Base-by-base conservation (phyloP, 495 filamentous ascomycete species). In the Talaromyces thailandensis region DNA sequence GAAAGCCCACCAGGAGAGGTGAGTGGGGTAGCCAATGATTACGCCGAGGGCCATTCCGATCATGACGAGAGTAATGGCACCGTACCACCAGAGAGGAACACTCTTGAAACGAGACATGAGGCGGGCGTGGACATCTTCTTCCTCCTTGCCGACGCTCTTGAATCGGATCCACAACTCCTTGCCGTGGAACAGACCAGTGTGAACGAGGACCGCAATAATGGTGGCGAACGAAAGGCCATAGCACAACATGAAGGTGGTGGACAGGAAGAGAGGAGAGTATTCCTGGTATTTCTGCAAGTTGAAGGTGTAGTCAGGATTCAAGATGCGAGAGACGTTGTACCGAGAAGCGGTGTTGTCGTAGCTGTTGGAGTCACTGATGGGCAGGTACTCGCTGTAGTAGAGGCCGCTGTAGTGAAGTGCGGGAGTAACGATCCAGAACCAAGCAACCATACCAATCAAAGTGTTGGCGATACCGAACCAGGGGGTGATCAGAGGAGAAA, bases 21-120 rank as follows among this genome's bases (percentile, higher is more conserved):
- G 72, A 0, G 85, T 83, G 4, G 74, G 75, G 60, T 80, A 88
- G 7, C 76, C 81, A 11, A 78, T 72, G 2, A 74, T 71, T 1
- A 82, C 77, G 4, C 76, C 84, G 9, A 88, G 73, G 1, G 76
- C 77, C 6, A 88, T 69, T 6, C 67, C 81, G 21, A 84, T 65
- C 65, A 83, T 82, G 37, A 73, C 48, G 2, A 82, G n/a, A 4
- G 81, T 70, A 16, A 86, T 67, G 0, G 62, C 66, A 0, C 65
- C 68, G 63, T 86, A 88, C 86, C 86, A 89, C 84, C 85, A 87
- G 23, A 85, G 70, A 2, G 86, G 86, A 6, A 81, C 82, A 0
- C 81, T 73, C 63, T 70, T 73, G 68, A 86, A 89, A 3, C 80
- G 81, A 1, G 72, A 64, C 82, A 89, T 88, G 32, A 89, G 71